Percentiles rank a stretch among this genome's conserved stretches.
Conservation (phyloP, 2,329 filamentous ascomycete genomes). For the Thielaviopsis musarum region DNA sequence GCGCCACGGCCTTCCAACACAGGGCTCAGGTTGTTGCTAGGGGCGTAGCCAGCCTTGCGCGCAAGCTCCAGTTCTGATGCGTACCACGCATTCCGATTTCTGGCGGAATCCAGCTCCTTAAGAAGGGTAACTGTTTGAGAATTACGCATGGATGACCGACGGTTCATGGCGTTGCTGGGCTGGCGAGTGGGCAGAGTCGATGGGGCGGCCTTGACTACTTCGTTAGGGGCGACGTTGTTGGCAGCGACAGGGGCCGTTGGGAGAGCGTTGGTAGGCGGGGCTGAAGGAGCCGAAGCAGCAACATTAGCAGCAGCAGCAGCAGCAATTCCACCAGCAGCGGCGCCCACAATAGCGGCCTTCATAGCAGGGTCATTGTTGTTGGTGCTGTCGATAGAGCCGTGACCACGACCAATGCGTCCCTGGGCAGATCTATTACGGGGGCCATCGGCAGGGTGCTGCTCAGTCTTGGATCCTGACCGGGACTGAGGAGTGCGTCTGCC, state of each 20-base stretch:
- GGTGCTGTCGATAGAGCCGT: slow-evolving; percentile 52
- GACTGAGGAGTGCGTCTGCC: slow-evolving; percentile 10
- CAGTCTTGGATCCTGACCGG: slow-evolving; percentile 8
- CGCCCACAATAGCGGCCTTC: slow-evolving; percentile 26
- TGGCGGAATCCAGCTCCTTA: slow-evolving; percentile 72
- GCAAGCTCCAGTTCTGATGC: slow-evolving; percentile 87
- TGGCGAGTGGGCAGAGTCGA: slow-evolving; percentile 42
- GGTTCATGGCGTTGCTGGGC: slow-evolving; percentile 38
- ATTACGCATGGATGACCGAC: slow-evolving; percentile 43
- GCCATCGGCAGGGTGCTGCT: slow-evolving; percentile 5
- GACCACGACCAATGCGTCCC: slow-evolving; percentile 25
- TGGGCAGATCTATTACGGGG: slow-evolving; percentile 10
- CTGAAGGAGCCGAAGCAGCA: background rate
- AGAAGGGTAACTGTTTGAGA: slow-evolving; percentile 56
- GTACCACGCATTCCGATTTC: slow-evolving; percentile 90
- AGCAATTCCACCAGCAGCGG: slow-evolving; percentile 18
- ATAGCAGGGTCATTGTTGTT: slow-evolving; percentile 33
- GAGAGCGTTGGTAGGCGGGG: slow-evolving; percentile 2
- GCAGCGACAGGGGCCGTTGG: slow-evolving; percentile 2
- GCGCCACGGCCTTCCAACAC: slow-evolving; percentile 58
- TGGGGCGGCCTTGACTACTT: slow-evolving; percentile 26
- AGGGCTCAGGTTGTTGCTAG: slow-evolving; percentile 52
- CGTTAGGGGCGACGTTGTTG: slow-evolving; percentile 5
- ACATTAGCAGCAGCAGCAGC: slow-evolving; percentile 4
- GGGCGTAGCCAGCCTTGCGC: slow-evolving; percentile 71